A percentile compares a stretch with the other conserved stretches of the same genome.
Conservation (phyloP, 257 asterid species). For the Verbascum thapsus region DNA sequence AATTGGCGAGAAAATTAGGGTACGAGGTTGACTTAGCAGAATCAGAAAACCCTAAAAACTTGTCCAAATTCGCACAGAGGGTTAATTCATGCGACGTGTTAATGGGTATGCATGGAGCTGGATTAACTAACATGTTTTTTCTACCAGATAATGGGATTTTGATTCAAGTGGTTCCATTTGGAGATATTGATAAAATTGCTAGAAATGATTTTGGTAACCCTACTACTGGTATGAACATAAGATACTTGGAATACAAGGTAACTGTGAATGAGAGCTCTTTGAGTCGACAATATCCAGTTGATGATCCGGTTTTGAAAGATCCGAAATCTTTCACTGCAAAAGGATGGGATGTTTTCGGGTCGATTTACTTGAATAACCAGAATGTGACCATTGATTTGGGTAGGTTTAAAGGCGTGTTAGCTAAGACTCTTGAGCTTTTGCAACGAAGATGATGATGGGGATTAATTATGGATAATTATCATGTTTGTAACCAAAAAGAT, state of each 20-base stretch:
- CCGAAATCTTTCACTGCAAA: conserved; percentile 48
- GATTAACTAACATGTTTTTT: conserved; percentile 80
- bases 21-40: conserved; percentile 64
- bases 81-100: conserved; percentile 78
- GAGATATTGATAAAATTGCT: conserved; percentile 56
- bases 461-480: no score
- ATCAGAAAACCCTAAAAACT: conserved; percentile 38
- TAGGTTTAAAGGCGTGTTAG: conserved; percentile 52
- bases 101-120: conserved; percentile 83
- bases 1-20: conserved; percentile 49
- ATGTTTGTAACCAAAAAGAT: no score
- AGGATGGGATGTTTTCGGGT: conserved; percentile 56
- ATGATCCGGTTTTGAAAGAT: conserved; percentile 55
- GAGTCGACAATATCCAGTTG: conserved; percentile 34
- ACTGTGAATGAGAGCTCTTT: conserved; percentile 57
- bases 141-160: conserved; percentile 65
- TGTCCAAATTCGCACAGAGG: conserved; percentile 44
- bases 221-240: conserved; percentile 55
- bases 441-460: no score
- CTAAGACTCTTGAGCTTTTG: conserved; percentile 53
- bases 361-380: conserved; percentile 65
- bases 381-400: conserved; percentile 62
- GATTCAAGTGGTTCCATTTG: conserved; percentile 68
- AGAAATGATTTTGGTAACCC: conserved; percentile 68
- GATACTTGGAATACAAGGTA: conserved; percentile 59